Base-by-base conservation (phyloP, 108 stramenopile species). In the Nitzschia sp. region DNA sequence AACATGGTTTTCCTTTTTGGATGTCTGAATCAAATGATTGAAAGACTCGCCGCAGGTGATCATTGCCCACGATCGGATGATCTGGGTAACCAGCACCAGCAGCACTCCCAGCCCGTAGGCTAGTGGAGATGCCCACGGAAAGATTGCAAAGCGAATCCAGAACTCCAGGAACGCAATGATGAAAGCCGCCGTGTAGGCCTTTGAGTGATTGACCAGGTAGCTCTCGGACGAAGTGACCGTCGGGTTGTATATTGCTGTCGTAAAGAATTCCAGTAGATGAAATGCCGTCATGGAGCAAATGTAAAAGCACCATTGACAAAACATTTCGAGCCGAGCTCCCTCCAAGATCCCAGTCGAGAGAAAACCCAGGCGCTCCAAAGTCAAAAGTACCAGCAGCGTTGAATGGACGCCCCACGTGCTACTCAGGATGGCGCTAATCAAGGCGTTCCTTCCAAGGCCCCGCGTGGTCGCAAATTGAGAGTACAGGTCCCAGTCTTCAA, bases 161-260 rank as follows among this genome's bases (percentile, higher is more conserved):
- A 97, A 97, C 68, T 98, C 98, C 13, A 57, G 62, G 77, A 86
- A 91, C 46, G 93, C 89, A 45, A 86, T 87, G 65, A 98, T 68
- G 36, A 82, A 67, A 21, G 98, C 98, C 26, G 84, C 72, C 6
- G 96, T 97, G 68, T 99, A 99, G 9, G 88, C 85, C 54, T 76
- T 78, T 36, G 86, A 88, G 70, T 99, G 98, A 70, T 98, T 97
- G 5, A 99, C 78, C 65, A 98, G 70, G 70, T 88, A 99, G n/a
- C 93, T 87, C 59, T 91, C 86, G n/a, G 81, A 77, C 1, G 81
- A 68, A 4, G 79, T 64, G 6, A 84, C 86, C n/a, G 64, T 46
- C 17, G 87, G 84, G 60, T 95, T 95, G 78, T 68, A 94, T 18
- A 92, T 35, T 21, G 88, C 85, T 8, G 95, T 95, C 3, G 79